Base-by-base conservation (phyloP, 2,329 filamentous ascomycete species). In the Fusarium goolgardi region DNA sequence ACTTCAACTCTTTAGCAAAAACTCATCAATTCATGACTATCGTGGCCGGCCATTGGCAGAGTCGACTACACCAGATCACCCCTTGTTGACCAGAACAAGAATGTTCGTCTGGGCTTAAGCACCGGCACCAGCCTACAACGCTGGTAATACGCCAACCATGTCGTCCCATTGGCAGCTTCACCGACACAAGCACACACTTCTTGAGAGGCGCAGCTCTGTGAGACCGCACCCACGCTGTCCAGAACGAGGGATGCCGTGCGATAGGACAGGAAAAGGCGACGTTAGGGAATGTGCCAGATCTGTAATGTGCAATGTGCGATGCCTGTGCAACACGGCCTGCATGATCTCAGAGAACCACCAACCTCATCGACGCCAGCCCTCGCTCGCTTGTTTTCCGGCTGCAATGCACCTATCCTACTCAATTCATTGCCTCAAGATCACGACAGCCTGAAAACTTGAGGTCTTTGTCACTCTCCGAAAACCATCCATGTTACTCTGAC, bases 331-430 rank as follows among this genome's bases (percentile, higher is more conserved):
- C 71, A 62, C 59, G 65, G 71, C 61, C 67, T 74, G 72, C 72
- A 74, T 74, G 63, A 74, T 74, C 72, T 74, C 49, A 68, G 64
- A 70, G 59, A 64, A 64, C 62, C 55, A 65, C 53, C 62, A 74
- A 68, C 72, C 65, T 73, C 63, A 66, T 63, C 69, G 57, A 60
- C 57, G 43, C 56, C 65, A 73, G 65, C 68, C 59, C 55, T 74
- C 72, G 58, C 62, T 74, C 69, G 72, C 72, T 74, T 73, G 67
- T 64, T 59, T 58, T 50, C 67, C 59, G 55, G 49, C 52, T 60
- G 35, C 53, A 59, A 70, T 61, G 65, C 59, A 56, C 57, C 39
- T 32, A 55, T 58, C 60, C 50, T 67, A 18, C 32, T 47, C 60
- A 45, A 53, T 55, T 55, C 35, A 37, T 66, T 47, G 58, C 43